Evolutionary conservation across 1,284 basidiomycete genomes (phyloP), one percentile per base, ranked within the genome.

Genomic region (Coniferiporia weirii): DNA sequence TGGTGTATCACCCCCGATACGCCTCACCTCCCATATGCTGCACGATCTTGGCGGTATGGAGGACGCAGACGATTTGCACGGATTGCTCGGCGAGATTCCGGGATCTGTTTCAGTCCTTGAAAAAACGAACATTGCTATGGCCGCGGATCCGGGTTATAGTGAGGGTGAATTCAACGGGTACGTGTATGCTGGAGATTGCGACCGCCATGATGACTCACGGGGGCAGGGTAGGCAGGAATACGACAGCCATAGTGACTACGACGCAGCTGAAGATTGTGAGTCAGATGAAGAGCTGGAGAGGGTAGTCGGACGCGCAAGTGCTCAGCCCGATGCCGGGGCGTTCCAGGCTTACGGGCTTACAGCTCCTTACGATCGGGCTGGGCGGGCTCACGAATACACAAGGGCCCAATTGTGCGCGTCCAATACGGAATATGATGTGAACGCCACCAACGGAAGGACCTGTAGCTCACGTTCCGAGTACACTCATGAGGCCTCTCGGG

Each of bases 231-330:
- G 38, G 27, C 34, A 34, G n/a, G 22, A 19, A 7, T 46, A 54
- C n/a, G 43, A 46, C 53, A 38, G 43, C 35, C 13, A 45, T 22
- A 51, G 38, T 20, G 61, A 62, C 36, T 60, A 54, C 20, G 20
- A 10, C 17, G 19, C 34, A 44, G 20, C 13, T 38, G 44, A 51
- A 44, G 15, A 52, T 22, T 59, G 65, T 5, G 66, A 63, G 54
- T 68, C 67, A 0, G 67, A 68, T 55, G 69, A 68, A 38, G 69
- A 70, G 54, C 54, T 70, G 19, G 66, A 64, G 20, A 53, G 59
- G 12, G 65, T 70, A 22, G 59, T 71, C 51, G 62, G 63, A 38
- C 63, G 66, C 9, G 66, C 64, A 13, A 65, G 58, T 53, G 57
- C 57, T 34, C 40, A 51, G 5, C 27, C 53, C 20, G 50, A 58